phyloP scores from a whole-genome alignment of 306 rosid species.

The Hippophae tibetana region DNA sequence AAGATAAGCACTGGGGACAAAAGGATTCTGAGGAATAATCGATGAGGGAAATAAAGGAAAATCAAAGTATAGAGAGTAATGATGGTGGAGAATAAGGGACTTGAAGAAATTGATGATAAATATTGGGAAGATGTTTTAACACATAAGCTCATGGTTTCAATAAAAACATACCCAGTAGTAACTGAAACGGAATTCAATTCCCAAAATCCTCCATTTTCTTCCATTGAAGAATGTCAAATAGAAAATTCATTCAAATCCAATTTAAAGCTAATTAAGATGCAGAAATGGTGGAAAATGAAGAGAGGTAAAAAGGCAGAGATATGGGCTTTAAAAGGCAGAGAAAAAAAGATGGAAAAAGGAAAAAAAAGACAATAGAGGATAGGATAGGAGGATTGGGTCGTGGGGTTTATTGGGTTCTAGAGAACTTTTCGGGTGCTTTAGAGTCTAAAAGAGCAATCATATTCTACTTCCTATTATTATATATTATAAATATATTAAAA shows the following conservation, averaged over 20 bases:
- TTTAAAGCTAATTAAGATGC: constrained; percentile 12
- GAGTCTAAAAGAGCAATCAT: too few relatives aligned
- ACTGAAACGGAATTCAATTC: constrained; percentile 15
- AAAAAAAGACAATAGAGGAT: too few relatives aligned
- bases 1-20: constrained; percentile 51
- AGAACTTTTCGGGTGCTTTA: too few relatives aligned
- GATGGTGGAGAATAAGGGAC: constrained; percentile 62
- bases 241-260: constrained; percentile 24
- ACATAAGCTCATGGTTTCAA: constrained; percentile 25
- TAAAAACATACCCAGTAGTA: constrained; percentile 5
- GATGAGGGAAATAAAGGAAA: constrained; percentile 47
- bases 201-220: constrained; percentile 16
- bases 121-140: constrained; percentile 12
- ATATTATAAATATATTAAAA: too few relatives aligned
- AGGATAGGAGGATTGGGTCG: constrained; percentile 26
- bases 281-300: constrained; percentile 1
- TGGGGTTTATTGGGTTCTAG: constrained; percentile 30
- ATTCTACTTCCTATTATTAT: too few relatives aligned
- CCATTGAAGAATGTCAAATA: constrained; percentile 17
- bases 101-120: constrained; percentile 27
- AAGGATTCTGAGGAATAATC: constrained; percentile 26
- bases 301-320: constrained; percentile 2
- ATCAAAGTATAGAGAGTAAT: constrained; percentile 45
- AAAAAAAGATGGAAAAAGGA: constrained; percentile 2
- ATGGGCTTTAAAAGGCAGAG: constrained; percentile 22